phyloP scores from a whole-genome alignment of 2,329 filamentous ascomycete genomes.

The Cordyceps militaris region DNA sequence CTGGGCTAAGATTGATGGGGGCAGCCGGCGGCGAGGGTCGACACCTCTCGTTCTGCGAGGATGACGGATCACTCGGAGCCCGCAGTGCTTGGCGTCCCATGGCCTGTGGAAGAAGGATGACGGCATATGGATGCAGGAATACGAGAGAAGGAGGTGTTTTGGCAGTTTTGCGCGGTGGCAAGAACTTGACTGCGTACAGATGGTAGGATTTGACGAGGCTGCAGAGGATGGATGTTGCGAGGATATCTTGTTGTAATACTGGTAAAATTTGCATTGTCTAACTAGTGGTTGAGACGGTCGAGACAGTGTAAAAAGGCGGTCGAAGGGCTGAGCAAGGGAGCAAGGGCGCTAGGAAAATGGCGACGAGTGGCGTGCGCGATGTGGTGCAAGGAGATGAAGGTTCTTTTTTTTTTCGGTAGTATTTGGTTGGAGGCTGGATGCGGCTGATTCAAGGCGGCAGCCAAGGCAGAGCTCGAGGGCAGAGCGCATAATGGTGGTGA shows the following conservation, averaged over 20 bases:
- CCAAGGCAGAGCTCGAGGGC: neutral
- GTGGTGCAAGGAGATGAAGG: conserved; percentile 1
- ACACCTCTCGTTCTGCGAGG: too few relatives aligned
- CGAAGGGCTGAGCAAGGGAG: neutral
- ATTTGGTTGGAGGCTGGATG: neutral
- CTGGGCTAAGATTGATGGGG: conserved; percentile 1
- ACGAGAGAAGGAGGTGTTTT: neutral
- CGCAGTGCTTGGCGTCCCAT: conserved; percentile 3
- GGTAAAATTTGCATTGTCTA: neutral
- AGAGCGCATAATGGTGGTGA: neutral
- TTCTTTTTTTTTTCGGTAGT: neutral
- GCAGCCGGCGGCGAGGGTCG: neutral
- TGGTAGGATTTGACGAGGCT: neutral
- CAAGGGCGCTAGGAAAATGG: conserved; percentile 1
- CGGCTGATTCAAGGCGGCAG: conserved; percentile 1
- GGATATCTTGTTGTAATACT: neutral
- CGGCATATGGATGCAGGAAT: conserved; percentile 11
- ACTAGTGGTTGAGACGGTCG: too few relatives aligned
- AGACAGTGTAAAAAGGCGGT: neutral
- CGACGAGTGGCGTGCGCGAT: neutral
- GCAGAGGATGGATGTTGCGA: neutral
- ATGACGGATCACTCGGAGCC: conserved; percentile 5
- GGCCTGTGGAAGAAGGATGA: conserved; percentile 1
- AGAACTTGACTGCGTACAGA: neutral
- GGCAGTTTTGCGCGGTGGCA: too few relatives aligned